phyloP scores from a whole-genome alignment of 805 yeast genomes.

The Wickerhamia fluorescens region DNA sequence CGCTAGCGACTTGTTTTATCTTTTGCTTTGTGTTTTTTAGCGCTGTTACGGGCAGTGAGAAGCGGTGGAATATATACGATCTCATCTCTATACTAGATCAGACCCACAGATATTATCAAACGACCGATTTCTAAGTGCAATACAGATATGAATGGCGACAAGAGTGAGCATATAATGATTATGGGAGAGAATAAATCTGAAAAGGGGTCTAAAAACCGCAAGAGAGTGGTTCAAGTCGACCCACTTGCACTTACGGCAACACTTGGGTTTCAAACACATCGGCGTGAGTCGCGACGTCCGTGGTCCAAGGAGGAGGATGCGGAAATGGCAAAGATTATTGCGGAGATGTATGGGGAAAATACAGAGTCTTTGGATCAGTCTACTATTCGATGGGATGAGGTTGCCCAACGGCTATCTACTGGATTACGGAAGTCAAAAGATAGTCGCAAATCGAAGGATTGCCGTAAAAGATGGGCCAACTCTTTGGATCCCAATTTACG shows the following conservation, averaged over 20 bases:
- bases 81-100: too few species aligned
- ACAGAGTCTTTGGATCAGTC: conserved; percentile 26
- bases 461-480: conserved; percentile 81
- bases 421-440: conserved; percentile 17
- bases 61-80: too few species aligned
- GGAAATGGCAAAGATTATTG: conserved; percentile 35
- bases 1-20: too few species aligned
- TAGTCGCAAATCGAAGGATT: conserved; percentile 64
- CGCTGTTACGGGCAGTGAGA: too few species aligned
- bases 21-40: too few species aligned
- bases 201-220: too few species aligned
- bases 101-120: too few species aligned
- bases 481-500: conserved; percentile 76
- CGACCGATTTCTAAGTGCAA: too few species aligned
- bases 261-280: conserved; percentile 65
- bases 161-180: too few species aligned
- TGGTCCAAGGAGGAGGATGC: conserved; percentile 79
- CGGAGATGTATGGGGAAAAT: conserved; percentile 23
- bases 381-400: conserved; percentile 54
- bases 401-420: conserved; percentile 36
- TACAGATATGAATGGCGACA: too few species aligned
- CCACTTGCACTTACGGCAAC: conserved; percentile 60
- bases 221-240: conserved; percentile 29
- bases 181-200: too few species aligned
- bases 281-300: conserved; percentile 54